Evolutionary conservation across 2,329 filamentous ascomycete genomes (phyloP).

Genomic region (Berkeleyomyces basicola): DNA sequence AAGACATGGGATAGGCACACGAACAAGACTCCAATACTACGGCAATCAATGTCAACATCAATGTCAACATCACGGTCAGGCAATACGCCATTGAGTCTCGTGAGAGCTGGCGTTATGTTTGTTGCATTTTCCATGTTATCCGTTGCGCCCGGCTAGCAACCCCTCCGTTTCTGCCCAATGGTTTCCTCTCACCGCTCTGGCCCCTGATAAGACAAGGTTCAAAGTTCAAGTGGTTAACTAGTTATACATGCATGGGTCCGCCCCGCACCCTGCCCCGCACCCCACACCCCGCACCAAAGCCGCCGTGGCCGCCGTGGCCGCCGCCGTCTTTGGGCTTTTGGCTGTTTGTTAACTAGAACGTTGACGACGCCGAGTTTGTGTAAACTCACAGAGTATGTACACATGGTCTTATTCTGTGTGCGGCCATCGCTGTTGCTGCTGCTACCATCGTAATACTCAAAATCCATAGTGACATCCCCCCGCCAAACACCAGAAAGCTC

Average conservation of each 20-base stretch:
- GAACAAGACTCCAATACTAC: not conserved
- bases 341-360: too few relatives aligned
- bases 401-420: not conserved
- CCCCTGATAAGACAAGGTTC: not conserved
- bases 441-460: not conserved
- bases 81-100: too few relatives aligned
- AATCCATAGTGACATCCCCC: too few relatives aligned
- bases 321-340: not conserved
- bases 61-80: not conserved
- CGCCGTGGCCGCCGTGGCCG: not conserved
- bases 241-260: not conserved
- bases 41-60: not conserved
- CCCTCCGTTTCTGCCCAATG: not conserved
- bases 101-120: not conserved
- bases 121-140: not conserved
- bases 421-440: not conserved
- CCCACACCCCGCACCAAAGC: not conserved
- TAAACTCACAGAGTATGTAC: not conserved
- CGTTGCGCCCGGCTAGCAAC: not conserved
- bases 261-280: not conserved
- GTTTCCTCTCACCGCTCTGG: not conserved
- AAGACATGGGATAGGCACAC: not conserved
- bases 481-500: not conserved
- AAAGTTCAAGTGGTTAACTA: not conserved
- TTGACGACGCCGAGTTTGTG: too few relatives aligned